phyloP scores from a whole-genome alignment of 768 basidiomycete genomes.

The Amanita pallidorosea region DNA sequence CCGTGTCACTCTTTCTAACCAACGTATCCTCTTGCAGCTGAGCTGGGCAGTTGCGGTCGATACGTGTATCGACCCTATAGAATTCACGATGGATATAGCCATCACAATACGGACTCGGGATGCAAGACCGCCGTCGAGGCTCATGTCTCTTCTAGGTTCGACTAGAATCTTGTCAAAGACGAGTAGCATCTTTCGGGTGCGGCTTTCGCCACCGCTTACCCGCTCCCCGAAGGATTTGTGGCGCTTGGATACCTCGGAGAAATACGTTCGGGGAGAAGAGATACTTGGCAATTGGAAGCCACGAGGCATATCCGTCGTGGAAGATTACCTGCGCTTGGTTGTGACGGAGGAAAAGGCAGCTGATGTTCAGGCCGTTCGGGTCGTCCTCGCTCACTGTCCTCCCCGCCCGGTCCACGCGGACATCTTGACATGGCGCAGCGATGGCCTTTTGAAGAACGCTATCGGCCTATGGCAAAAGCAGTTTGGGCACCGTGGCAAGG shows the following conservation, averaged over 20 bases:
- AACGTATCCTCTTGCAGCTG: slow-evolving; percentile 72
- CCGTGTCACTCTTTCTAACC: slow-evolving; percentile 66
- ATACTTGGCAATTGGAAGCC: slow-evolving; percentile 75
- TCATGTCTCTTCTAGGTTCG: slow-evolving; percentile 68
- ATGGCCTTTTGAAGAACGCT: slow-evolving; percentile 53
- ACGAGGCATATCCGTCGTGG: slow-evolving; percentile 78
- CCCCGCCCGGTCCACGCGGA: slow-evolving; percentile 40
- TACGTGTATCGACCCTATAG: slow-evolving; percentile 74
- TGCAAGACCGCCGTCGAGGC: slow-evolving; percentile 69
- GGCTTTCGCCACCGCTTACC: slow-evolving; percentile 74
- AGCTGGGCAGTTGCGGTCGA: slow-evolving; percentile 76
- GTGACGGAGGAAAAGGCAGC: slow-evolving; percentile 66
- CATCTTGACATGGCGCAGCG: slow-evolving; percentile 53
- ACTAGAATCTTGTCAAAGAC: slow-evolving; percentile 70
- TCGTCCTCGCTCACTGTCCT: slow-evolving; percentile 52
- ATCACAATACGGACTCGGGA: slow-evolving; percentile 79
- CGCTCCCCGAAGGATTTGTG: slow-evolving; percentile 85
- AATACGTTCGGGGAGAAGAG: slow-evolving; percentile 93
- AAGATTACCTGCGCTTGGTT: slow-evolving; percentile 72
- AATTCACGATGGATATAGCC: slow-evolving; percentile 82
- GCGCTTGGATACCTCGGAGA: slow-evolving; percentile 90
- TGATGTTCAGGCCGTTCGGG: slow-evolving; percentile 84
- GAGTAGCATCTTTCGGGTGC: slow-evolving; percentile 76
- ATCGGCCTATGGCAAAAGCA: slow-evolving; percentile 77
- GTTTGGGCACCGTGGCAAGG: slow-evolving; percentile 69